Evolutionary conservation across 345 rosid species (phyloP), one percentile per base, ranked within the genome.

Genomic region (Populus pruinosa): DNA sequence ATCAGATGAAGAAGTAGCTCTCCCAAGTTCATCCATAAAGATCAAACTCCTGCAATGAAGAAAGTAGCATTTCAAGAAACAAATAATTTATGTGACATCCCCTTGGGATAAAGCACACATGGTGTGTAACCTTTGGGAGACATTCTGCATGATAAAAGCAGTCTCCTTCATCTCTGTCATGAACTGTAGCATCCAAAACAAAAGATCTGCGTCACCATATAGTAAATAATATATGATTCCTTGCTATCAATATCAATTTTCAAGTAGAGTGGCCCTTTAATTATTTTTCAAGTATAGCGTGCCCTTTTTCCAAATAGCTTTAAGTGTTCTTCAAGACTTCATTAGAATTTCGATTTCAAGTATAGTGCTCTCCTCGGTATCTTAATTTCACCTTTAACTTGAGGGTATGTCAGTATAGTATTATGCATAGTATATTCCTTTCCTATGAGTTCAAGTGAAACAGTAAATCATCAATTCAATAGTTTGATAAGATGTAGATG

Each of bases 151-250:
- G 79, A 96, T 72, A 77, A 96, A 96, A 77, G 99, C 98, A 10
- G 97, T 93, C 87, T 96, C 99, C 85, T 89, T 93, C 99, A 93
- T 96, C 89, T 93, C 98, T 63, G 97, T 96, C 99, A 96, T 93
- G 84, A 96, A 96, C 98, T 96, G 93, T 75, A 78, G 82, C 69
- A 83, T 38, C 68, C 70, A 55, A 38, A 8, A 49, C 63, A 77
- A 72, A 63, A 36, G 16, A 72, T 41, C 47, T 33, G 6, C 55
- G 64, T 66, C 41, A 35, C 4, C 39, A 13, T 66, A 4, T 18
- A 6, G 56, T 50, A 18, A 50, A 18, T 8, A 50, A 18, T 50
- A 20, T 61, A n/a, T 29, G n/a, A 10, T 49, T 17, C 23, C 39
- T 71, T 41, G 8, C n/a, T 29, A 56, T 69, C 79, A 76, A 59